Percentiles rank a stretch among this genome's conserved stretches.
Evolutionary conservation across 2,329 filamentous ascomycete species (phyloP).

Genomic region (Blastomyces emzantsi): DNA sequence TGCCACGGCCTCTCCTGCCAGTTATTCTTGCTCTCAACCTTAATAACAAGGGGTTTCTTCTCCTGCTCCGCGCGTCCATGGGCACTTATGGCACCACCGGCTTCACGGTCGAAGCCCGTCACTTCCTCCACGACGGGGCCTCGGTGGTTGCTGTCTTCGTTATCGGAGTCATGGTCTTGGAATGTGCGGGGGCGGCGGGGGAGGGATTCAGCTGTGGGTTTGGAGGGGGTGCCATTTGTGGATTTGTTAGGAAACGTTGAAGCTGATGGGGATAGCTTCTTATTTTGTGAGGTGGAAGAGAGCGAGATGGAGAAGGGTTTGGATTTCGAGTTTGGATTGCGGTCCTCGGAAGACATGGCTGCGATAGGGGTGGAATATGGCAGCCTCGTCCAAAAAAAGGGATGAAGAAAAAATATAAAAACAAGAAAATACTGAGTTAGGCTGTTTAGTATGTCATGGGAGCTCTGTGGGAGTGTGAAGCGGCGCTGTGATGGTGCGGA

Average conservation of each 20-base stretch:
- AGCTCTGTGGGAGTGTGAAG: neutral
- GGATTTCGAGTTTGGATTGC: slow-evolving; percentile 28
- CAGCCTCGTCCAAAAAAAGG: neutral
- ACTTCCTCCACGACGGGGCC: slow-evolving; percentile 37
- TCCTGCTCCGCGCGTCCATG: slow-evolving; percentile 32
- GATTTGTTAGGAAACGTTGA: slow-evolving; percentile 25
- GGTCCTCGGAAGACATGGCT: slow-evolving; percentile 8
- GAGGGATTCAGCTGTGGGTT: slow-evolving; percentile 15
- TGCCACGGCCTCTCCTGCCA: slow-evolving; percentile 40
- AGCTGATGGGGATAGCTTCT: slow-evolving; percentile 17
- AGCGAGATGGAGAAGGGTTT: slow-evolving; percentile 38
- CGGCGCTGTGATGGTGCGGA: neutral
- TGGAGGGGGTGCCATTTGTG: slow-evolving; percentile 17
- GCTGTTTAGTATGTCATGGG: neutral
- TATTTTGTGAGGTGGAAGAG: slow-evolving; percentile 29
- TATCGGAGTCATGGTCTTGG: slow-evolving; percentile 51
- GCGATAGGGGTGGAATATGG: neutral
- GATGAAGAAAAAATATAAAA: neutral
- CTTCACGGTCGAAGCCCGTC: slow-evolving; percentile 45
- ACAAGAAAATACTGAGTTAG: neutral
- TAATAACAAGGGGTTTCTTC: slow-evolving; percentile 61
- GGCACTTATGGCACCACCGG: slow-evolving; percentile 32
- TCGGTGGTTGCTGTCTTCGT: slow-evolving; percentile 30
- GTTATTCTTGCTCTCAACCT: slow-evolving; percentile 79
- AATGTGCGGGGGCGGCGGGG: slow-evolving; percentile 24